Percentiles rank a stretch among this genome's conserved stretches.
phyloP scores from a whole-genome alignment of 1,284 basidiomycete species.

The Naganishia albida region DNA sequence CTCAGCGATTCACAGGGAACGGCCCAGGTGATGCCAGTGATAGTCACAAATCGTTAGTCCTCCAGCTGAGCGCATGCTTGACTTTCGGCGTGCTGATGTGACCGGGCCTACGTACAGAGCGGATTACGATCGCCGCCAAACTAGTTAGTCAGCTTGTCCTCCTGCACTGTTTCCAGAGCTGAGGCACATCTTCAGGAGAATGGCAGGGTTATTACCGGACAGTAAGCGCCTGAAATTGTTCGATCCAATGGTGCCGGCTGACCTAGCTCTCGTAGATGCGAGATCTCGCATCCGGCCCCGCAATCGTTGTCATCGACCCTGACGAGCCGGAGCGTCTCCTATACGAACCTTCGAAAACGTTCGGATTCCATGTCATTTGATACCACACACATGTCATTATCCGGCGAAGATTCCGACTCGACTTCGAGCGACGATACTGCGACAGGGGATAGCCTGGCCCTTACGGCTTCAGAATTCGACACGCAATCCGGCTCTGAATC shows the following conservation, averaged over 20 bases:
- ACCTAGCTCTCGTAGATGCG: constrained; percentile 54
- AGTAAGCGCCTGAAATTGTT: constrained; percentile 57
- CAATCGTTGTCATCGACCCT: constrained; percentile 35
- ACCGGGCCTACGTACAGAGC: constrained; percentile 49
- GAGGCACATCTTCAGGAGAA: constrained; percentile 62
- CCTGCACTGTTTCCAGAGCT: constrained; percentile 15
- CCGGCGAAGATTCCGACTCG: constrained; percentile 24
- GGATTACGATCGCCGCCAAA: constrained; percentile 94
- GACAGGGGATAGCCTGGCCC: neutral
- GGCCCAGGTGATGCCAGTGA: constrained; percentile 69
- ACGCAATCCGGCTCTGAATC: neutral
- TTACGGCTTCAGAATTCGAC: constrained; percentile 8
- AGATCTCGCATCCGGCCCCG: constrained; percentile 86
- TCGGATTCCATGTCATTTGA: constrained; percentile 52
- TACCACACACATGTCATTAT: constrained; percentile 41
- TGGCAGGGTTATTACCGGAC: constrained; percentile 78
- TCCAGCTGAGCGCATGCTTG: too few relatives aligned
- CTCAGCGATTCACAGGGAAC: constrained; percentile 66
- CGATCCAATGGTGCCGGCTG: neutral
- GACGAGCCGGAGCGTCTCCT: constrained; percentile 32
- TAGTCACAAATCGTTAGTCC: constrained; percentile 83
- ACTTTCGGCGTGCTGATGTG: neutral
- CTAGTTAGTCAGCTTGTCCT: constrained; percentile 61
- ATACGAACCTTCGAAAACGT: constrained; percentile 43
- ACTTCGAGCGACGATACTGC: constrained; percentile 1